Percentiles rank a stretch among this genome's conserved stretches.
phyloP scores from a whole-genome alignment of 1,284 basidiomycete genomes.

The Trichosporon sp. region DNA sequence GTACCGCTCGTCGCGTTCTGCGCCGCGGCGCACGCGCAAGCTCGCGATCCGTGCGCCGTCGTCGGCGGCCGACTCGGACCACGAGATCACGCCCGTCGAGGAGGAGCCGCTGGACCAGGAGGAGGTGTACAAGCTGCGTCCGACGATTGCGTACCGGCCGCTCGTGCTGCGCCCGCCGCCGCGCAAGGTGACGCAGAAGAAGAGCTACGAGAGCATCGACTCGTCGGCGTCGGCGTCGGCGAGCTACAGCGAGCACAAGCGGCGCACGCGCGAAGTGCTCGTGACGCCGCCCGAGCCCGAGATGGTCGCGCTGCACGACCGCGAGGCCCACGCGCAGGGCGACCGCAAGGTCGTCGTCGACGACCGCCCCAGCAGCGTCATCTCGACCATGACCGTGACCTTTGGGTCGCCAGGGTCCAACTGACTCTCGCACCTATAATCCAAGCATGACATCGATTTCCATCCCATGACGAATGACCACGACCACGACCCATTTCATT shows the following conservation, averaged over 20 bases:
- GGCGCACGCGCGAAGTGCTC: conserved; percentile 10
- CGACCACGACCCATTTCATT: neutral
- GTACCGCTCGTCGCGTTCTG: neutral
- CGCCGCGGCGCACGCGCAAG: neutral
- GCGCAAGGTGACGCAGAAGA: conserved; percentile 22
- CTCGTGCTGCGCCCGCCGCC: conserved; percentile 22
- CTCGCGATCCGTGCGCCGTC: neutral
- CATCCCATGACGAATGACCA: neutral
- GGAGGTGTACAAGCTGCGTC: neutral
- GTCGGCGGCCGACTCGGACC: neutral
- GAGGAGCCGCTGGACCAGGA: conserved; percentile 4
- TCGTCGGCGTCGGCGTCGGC: neutral
- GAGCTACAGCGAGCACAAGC: neutral
- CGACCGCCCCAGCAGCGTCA: conserved; percentile 10
- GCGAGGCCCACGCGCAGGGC: no score
- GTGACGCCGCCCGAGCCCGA: conserved; percentile 11
- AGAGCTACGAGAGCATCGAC: conserved; percentile 21
- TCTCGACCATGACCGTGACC: conserved; percentile 16
- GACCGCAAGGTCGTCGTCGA: conserved; percentile 1
- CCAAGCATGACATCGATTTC: neutral
- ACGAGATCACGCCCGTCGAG: conserved; percentile 3
- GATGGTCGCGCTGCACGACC: neutral
- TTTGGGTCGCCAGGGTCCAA: conserved; percentile 9
- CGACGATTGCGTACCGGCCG: conserved; percentile 11
- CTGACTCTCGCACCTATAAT: no score